Percentiles rank a stretch among this genome's conserved stretches.
phyloP scores from a whole-genome alignment of 2,329 filamentous ascomycete genomes.

The Botrytis pseudocinerea region DNA sequence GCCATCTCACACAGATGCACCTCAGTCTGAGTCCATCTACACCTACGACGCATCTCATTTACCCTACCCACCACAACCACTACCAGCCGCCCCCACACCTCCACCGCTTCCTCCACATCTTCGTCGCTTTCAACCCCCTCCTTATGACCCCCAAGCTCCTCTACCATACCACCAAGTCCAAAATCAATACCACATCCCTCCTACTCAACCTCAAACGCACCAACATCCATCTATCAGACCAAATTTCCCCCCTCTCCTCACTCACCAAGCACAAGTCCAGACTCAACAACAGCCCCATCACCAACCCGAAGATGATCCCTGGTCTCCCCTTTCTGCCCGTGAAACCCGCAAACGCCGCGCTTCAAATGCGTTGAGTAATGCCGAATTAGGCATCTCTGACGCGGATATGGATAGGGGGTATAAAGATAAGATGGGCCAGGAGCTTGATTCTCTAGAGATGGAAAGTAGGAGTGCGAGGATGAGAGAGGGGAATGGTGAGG shows the following conservation, averaged over 20 bases:
- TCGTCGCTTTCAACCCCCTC: background rate
- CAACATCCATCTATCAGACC: background rate
- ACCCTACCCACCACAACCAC: background rate
- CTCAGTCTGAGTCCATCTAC: background rate
- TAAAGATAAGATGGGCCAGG: slow-evolving; percentile 17
- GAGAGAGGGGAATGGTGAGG: background rate
- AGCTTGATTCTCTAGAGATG: slow-evolving; percentile 14
- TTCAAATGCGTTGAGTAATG: background rate
- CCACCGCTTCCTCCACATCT: slow-evolving; percentile 1
- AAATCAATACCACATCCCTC: background rate
- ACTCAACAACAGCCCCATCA: background rate
- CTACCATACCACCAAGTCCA: background rate
- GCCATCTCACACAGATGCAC: background rate
- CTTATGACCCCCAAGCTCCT: background rate
- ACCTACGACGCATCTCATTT: background rate
- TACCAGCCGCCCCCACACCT: slow-evolving; percentile 19
- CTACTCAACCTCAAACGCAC: background rate
- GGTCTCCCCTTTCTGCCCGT: slow-evolving; percentile 2
- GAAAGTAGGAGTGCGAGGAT: background rate
- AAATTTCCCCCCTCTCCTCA: background rate
- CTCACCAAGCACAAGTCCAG: background rate
- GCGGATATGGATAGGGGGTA: background rate
- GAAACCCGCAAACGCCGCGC: slow-evolving; percentile 10
- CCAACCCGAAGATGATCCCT: background rate
- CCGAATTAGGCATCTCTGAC: background rate